phyloP scores from a whole-genome alignment of 345 rosid genomes.

The Melaleuca alternifolia region DNA sequence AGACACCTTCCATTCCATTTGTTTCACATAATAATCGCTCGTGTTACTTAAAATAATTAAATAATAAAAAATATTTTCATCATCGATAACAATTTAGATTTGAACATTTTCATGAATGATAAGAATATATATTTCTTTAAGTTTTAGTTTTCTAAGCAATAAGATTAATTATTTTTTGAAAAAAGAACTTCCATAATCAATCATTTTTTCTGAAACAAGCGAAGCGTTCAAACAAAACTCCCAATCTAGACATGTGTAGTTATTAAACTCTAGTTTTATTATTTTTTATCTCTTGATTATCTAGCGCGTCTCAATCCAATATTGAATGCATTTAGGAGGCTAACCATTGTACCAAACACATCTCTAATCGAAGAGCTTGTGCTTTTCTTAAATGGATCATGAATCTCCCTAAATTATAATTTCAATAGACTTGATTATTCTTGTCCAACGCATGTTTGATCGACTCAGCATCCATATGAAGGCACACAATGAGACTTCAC shows the following conservation, averaged over 20 bases:
- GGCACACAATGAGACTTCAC: background rate
- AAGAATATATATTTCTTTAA: no score
- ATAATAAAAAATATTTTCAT: no score
- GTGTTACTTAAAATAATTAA: no score
- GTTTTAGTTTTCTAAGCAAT: no score
- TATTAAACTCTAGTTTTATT: background rate
- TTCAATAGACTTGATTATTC: background rate
- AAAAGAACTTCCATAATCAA: no score
- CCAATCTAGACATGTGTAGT: background rate
- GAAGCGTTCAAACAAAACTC: background rate
- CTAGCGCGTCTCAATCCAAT: background rate
- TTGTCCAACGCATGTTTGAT: background rate
- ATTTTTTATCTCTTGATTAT: background rate
- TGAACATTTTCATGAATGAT: no score
- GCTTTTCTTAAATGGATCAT: background rate
- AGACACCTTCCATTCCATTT: no score
- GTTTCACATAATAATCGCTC: no score
- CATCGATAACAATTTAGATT: no score
- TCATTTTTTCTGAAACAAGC: no score
- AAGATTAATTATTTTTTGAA: no score
- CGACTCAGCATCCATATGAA: background rate
- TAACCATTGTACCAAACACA: background rate
- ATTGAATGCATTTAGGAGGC: fast-evolving
- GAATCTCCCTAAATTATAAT: background rate
- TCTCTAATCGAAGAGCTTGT: background rate